Evolutionary conservation across 768 basidiomycete species (phyloP).

Genomic region (Cytidiella melzeri): DNA sequence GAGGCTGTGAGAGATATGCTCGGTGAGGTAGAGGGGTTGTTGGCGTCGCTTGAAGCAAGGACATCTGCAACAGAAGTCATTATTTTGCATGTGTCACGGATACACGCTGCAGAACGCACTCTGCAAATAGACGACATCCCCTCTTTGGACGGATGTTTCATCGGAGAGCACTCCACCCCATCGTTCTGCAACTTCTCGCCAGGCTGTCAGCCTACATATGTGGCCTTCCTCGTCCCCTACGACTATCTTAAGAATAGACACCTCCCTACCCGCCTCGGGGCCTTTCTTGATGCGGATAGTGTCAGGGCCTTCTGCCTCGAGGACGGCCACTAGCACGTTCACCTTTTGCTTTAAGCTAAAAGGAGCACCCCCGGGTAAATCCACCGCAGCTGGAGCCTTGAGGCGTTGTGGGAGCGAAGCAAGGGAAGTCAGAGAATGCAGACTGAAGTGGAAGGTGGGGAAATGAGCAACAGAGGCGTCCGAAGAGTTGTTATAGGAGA

Average conservation of each 20-base stretch:
- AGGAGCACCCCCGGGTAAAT: too few species aligned
- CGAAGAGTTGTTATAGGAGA: slow-evolving; percentile 36
- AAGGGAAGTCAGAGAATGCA: slow-evolving; percentile 53
- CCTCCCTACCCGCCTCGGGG: slow-evolving; percentile 60
- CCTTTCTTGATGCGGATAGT: slow-evolving; percentile 63
- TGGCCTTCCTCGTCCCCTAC: slow-evolving; percentile 67
- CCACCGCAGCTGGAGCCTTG: background rate
- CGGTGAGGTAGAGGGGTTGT: slow-evolving; percentile 12
- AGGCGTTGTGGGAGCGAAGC: slow-evolving; percentile 24
- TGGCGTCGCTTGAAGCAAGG: slow-evolving; percentile 13
- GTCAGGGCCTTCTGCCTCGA: slow-evolving; percentile 78
- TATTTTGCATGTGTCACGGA: background rate
- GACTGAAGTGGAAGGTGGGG: slow-evolving; percentile 67
- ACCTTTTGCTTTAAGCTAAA: slow-evolving; percentile 35
- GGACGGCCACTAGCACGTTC: slow-evolving; percentile 53
- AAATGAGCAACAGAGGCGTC: slow-evolving; percentile 68
- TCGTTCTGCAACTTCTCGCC: slow-evolving; percentile 67
- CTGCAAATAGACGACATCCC: slow-evolving; percentile 66
- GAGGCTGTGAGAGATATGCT: slow-evolving; percentile 60
- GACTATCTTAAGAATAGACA: slow-evolving; percentile 63
- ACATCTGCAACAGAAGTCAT: slow-evolving; percentile 4
- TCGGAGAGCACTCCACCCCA: slow-evolving; percentile 50
- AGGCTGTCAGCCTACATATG: slow-evolving; percentile 69
- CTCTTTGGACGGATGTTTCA: slow-evolving; percentile 45
- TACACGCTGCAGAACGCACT: slow-evolving; percentile 37